Conservation (phyloP, 345 rosid species). For the Rhizophora apiculata region DNA sequence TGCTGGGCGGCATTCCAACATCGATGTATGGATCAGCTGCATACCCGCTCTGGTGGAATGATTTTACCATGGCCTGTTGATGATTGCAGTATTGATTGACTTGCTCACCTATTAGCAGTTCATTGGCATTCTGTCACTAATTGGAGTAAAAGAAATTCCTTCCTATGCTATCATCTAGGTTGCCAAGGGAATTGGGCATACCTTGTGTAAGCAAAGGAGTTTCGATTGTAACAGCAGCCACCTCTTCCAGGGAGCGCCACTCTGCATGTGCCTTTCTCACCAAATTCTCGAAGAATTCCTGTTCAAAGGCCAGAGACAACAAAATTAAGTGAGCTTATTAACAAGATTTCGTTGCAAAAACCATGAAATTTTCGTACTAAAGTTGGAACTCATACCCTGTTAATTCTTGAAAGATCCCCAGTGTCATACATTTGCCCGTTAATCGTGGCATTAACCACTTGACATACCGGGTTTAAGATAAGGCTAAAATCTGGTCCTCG, state of each 20-base stretch:
- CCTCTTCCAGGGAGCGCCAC: constrained; percentile 50
- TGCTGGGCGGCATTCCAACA: constrained; percentile 23
- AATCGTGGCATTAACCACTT: constrained; percentile 46
- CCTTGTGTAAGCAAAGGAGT: constrained; percentile 56
- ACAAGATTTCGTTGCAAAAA: too few relatives aligned
- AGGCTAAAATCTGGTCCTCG: constrained; percentile 31
- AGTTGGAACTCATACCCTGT: constrained; percentile 38
- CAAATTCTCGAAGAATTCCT: constrained; percentile 46
- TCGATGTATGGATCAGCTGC: constrained; percentile 16
- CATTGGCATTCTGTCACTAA: neutral
- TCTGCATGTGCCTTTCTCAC: constrained; percentile 54
- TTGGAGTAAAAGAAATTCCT: neutral
- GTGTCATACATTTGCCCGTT: constrained; percentile 38
- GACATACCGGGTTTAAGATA: constrained; percentile 65
- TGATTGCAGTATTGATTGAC: constrained; percentile 40
- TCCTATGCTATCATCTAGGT: neutral
- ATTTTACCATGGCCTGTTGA: constrained; percentile 24
- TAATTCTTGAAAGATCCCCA: constrained; percentile 27
- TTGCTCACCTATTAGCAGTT: neutral
- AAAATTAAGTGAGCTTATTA: neutral
- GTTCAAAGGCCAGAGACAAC: constrained; percentile 7
- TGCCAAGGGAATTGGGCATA: constrained; percentile 1
- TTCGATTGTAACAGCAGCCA: constrained; percentile 41
- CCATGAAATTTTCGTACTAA: too few relatives aligned
- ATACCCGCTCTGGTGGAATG: constrained; percentile 32